Evolutionary conservation across 306 rosid species (phyloP), one percentile per base, ranked within the genome.

Genomic region (Vachellia pachyceras): DNA sequence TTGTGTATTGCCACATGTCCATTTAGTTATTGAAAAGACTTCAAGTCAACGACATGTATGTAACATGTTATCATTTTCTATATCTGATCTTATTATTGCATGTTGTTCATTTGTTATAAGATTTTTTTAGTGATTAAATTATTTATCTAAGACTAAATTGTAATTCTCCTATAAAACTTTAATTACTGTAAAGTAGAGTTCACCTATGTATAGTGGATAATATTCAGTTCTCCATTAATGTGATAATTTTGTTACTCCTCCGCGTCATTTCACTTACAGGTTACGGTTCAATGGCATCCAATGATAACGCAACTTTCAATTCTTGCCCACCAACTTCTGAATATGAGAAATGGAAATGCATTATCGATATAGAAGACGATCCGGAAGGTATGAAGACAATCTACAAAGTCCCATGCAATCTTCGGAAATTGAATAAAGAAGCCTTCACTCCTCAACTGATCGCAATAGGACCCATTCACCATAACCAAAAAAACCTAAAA

Each of bases 391-490:
- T 76, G 40, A 73, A 70, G 35, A 54, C 66, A 3, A 18, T 89
- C 84, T 81, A 87, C 63, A 76, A 45, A 60, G 85, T 85, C 49
- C 92, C 90, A 45, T 39, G 57, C 75, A 87, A 44, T 44, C 87
- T 91, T 5, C 72, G 92, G 3, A 69, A 76, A 9, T 82, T 78
- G 35, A 84, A 91, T 0, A 5, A 25, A 0, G 17, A 12, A 3
- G 67, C 37, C 3, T 60, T 4, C 35, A 60, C 39, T 60, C 67
- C 67, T 60, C 67, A 60, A 1, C 25, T 60, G 67, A 2, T 60
- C 39, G 25, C 67, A 11, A 17, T 90, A 7, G 94, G 94, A 7
- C 90, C 88, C 20, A 73, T 86, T 69, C 94, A 88, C 76, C 10
- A 79, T 14, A 58, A 9, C 15, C 67, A 66, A 3, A 1, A 7